Percentiles rank a stretch among this genome's conserved stretches.
These are phyloP conservation scores for Arabis hirsuta DNA, from an alignment of 345 rosid species.

Conservation along the genomic window DNA sequence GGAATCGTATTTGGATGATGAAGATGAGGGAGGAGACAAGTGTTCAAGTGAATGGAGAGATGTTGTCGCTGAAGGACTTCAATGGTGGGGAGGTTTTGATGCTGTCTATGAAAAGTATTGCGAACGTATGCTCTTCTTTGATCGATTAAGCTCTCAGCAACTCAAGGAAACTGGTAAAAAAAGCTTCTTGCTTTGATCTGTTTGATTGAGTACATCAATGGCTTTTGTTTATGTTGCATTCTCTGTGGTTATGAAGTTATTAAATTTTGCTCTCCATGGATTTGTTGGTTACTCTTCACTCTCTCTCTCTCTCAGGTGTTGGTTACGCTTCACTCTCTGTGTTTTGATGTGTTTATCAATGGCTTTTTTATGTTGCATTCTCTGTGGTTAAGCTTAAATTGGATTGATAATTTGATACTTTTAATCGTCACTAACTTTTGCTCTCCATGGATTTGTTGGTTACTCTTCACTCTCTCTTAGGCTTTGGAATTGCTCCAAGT, in stretches of 20 bases:
- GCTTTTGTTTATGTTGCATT: not conserved
- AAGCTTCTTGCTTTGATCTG: constrained; percentile 25
- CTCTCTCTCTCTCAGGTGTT: constrained; percentile 17
- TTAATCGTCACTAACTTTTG: not conserved
- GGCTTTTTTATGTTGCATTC: not conserved
- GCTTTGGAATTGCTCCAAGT: constrained; percentile 51
- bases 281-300: constrained; percentile 7
- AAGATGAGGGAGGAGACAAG: constrained; percentile 57
- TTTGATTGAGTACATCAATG: not conserved
- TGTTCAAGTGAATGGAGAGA: constrained; percentile 82
- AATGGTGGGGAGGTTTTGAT: constrained; percentile 98
- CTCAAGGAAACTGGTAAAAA: constrained; percentile 66
- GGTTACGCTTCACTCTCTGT: too few species aligned
- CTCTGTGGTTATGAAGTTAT: not conserved
- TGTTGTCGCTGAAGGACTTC: constrained; percentile 84
- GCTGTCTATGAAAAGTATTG: constrained; percentile 86
- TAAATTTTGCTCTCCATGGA: constrained; percentile 4
- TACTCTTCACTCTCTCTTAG: constrained; percentile 24
- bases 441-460: constrained; percentile 9
- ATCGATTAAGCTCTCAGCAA: constrained; percentile 69
- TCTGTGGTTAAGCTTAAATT: not conserved
- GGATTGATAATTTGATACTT: too few species aligned
- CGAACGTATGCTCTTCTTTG: constrained; percentile 86
- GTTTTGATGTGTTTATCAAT: constrained; percentile 6
- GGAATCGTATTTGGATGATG: constrained; percentile 64